phyloP scores from a whole-genome alignment of 306 rosid species.

The Gleditsia sinensis region DNA sequence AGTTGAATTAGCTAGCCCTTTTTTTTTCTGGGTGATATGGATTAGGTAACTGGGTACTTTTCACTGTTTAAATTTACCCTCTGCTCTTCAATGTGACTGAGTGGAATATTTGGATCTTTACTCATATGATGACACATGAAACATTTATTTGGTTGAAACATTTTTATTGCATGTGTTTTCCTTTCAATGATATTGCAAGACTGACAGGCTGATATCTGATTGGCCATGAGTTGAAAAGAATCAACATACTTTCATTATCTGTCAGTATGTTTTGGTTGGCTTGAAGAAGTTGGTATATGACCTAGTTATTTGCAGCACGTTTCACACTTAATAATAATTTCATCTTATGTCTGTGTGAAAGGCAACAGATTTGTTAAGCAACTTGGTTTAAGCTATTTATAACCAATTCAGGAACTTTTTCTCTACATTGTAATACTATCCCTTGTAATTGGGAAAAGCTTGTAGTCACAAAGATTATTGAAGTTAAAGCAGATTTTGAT shows the following conservation, averaged over 20 bases:
- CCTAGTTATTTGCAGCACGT: neutral
- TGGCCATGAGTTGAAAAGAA: neutral
- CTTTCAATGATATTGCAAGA: neutral
- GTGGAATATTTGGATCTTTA: too few species aligned
- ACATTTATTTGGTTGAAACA: neutral
- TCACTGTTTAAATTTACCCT: neutral
- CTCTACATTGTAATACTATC: neutral
- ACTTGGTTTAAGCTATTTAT: constrained; percentile 6
- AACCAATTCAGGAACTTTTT: neutral
- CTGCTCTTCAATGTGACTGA: too few species aligned
- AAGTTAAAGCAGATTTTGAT: too few species aligned
- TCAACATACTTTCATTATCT: neutral
- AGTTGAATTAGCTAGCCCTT: neutral
- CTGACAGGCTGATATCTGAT: neutral
- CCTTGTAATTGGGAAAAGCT: too few species aligned
- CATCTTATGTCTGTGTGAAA: constrained; percentile 1
- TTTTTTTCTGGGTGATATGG: neutral
- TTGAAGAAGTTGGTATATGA: neutral
- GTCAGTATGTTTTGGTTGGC: neutral
- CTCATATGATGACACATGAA: too few species aligned
- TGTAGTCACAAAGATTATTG: too few species aligned
- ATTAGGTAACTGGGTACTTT: neutral
- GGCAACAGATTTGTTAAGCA: constrained; percentile 1
- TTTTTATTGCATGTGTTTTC: neutral
- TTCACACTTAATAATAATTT: neutral